Evolutionary conservation across 1,139 yeast species (phyloP), one percentile per base, ranked within the genome.

Genomic region (Suhomyces panamericanus): DNA sequence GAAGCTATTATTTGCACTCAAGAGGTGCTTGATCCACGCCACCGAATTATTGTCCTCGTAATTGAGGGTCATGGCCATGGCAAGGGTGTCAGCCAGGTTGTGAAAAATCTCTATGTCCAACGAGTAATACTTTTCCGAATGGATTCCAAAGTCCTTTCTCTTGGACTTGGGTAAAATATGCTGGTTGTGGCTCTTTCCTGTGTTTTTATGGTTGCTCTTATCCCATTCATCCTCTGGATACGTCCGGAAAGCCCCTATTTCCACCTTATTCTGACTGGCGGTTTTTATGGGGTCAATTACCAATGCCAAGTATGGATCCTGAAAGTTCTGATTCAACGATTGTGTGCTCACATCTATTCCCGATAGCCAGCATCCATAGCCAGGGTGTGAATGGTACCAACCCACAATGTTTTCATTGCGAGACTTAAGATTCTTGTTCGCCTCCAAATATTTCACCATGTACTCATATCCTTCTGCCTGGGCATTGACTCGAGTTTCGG

Each of bases 341-440:
- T 93, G 96, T 0, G 97, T 90, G 44, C 87, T 83, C 27, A 90
- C 95, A 65, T 90, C 97, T 40, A 90, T 89, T 14, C 93, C 95
- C 50, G 93, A 83, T 35, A 90, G 67, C 96, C 96, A 87, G 62
- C 96, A 87, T 34, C 97, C 98, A 63, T 90, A 93, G 0, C 97
- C 97, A 0, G 98, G 98, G 64, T 93, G 99, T 3, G 97, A 90
- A 65, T 93, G 96, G 65, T 91, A 87, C 96, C 95, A 87, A 7
- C 97, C 97, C 13, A 90, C 89, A 31, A 93, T 86, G 55, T 87
- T 79, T 42, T 77, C 78, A 12, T 68, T 58, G 22, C 83, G 69
- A 7, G 51, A 50, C 8, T 80, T 81, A 2, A 75, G 67, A 38
- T 69, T 70, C 49, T 83, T 80, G 58, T 83, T 73, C 32, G 79